Conservation (phyloP, 352 stramenopile species). For the Phytophthora cajani region DNA sequence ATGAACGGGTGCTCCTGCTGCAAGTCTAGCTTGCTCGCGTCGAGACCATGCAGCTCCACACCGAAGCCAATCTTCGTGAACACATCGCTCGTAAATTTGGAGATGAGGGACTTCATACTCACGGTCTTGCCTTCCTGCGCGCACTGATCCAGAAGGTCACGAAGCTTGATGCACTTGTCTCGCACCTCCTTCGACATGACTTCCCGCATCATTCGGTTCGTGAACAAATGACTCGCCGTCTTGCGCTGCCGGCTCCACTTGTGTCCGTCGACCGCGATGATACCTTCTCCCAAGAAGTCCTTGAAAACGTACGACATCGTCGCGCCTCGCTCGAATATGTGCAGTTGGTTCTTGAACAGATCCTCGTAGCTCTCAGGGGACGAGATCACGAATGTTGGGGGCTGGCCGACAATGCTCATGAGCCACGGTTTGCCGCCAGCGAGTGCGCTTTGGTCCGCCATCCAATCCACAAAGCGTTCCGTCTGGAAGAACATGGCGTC, state of each 20-base stretch:
- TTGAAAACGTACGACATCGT: conserved; percentile 45
- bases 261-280: conserved; percentile 65
- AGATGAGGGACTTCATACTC: conserved; percentile 51
- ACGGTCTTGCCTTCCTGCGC: conserved; percentile 12
- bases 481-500: conserved; percentile 41
- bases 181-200: conserved; percentile 50
- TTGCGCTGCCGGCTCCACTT: conserved; percentile 76
- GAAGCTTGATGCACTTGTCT: conserved; percentile 35
- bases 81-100: conserved; percentile 71
- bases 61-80: conserved; percentile 81
- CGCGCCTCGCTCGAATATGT: conserved; percentile 63
- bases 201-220: conserved; percentile 60
- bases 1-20: conserved; percentile 47
- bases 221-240: conserved; percentile 87
- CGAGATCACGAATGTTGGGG: conserved; percentile 41
- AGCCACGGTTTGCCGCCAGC: conserved; percentile 39
- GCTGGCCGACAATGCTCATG: conserved; percentile 31
- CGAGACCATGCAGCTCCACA: conserved; percentile 52
- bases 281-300: conserved; percentile 71
- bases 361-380: conserved; percentile 48
- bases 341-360: conserved; percentile 58
- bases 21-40: conserved; percentile 32
- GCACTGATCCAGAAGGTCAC: conserved; percentile 27
- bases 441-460: conserved; percentile 40
- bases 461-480: conserved; percentile 42